Evolutionary conservation across 2,329 filamentous ascomycete species (phyloP), one percentile per base, ranked within the genome.

Genomic region (Fusarium palustre): DNA sequence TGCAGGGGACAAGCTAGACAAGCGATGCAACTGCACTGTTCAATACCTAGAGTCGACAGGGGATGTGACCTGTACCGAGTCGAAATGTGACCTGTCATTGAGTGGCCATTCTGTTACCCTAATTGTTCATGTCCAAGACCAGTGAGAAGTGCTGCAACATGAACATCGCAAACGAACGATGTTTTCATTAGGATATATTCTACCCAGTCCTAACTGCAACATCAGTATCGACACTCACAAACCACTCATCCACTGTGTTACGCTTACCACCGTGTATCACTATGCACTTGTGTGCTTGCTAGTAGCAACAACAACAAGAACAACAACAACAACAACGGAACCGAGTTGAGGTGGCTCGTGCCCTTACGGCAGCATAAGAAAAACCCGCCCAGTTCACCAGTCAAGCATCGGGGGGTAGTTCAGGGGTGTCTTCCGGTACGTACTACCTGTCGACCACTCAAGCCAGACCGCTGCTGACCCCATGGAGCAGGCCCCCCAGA

Each of bases 81-180:
- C 55, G 66, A 74, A 68, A 69, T 74, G 61, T 74, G 71, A 72
- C 70, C 48, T 72, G 55, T 72, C 69, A 58, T 62, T 57, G 55
- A 69, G 50, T 71, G 61, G 50, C 54, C 59, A 28, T 50, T 55
- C 55, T 48, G 25, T 43, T 46, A 55, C 60, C 30, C 53, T 55
- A 57, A 66, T 60, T 69, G 48, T 50, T 58, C 46, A 63, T 68
- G 49, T 59, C 57, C 59, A 74, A 61, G 59, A 62, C 45, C 50
- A 57, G 57, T 54, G 59, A 70, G 65, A 66, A 71, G 59, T 55
- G 57, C 68, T 73, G 58, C 58, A 68, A 58, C 49, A 61, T 59
- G 46, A 55, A 42, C 46, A 43, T 47, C 59, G 50, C 46, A 65
- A 45, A 47, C 47, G 39, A 62, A 59, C 39, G 47, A 52, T 52